phyloP scores from a whole-genome alignment of 2,329 filamentous ascomycete genomes.

The Colletotrichum chlorophyti region DNA sequence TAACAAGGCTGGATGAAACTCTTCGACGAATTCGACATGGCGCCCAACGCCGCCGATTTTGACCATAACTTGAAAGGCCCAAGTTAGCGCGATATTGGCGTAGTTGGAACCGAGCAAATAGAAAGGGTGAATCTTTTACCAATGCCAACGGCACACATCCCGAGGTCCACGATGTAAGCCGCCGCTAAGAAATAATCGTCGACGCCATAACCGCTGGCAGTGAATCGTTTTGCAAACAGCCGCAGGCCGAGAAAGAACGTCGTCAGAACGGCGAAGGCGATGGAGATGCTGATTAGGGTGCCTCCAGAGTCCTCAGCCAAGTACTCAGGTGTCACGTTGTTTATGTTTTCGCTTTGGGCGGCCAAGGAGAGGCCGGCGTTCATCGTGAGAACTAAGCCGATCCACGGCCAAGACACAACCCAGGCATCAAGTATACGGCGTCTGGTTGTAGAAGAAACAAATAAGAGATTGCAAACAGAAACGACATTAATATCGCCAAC shows the following conservation, averaged over 20 bases:
- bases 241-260: conserved; percentile 20
- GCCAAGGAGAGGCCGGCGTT: not conserved
- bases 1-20: conserved; percentile 25
- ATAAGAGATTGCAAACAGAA: not conserved
- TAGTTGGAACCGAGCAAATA: not conserved
- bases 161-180: conserved; percentile 19
- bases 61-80: conserved; percentile 30
- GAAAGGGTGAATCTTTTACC: conserved; percentile 17
- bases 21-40: conserved; percentile 30
- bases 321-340: conserved; percentile 7
- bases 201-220: conserved; percentile 18
- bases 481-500: not conserved
- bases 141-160: conserved; percentile 24
- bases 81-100: not conserved
- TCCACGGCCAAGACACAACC: conserved; percentile 22
- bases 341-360: not conserved
- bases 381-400: conserved; percentile 20
- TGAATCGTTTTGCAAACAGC: conserved; percentile 21
- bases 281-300: conserved; percentile 32
- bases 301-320: conserved; percentile 20
- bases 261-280: conserved; percentile 22
- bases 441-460: conserved; percentile 1
- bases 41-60: conserved; percentile 35
- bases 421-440: conserved; percentile 11
- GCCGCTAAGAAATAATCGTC: conserved; percentile 25